Evolutionary conservation across 2,329 filamentous ascomycete genomes (phyloP).

Genomic region (Apiospora arundinis): DNA sequence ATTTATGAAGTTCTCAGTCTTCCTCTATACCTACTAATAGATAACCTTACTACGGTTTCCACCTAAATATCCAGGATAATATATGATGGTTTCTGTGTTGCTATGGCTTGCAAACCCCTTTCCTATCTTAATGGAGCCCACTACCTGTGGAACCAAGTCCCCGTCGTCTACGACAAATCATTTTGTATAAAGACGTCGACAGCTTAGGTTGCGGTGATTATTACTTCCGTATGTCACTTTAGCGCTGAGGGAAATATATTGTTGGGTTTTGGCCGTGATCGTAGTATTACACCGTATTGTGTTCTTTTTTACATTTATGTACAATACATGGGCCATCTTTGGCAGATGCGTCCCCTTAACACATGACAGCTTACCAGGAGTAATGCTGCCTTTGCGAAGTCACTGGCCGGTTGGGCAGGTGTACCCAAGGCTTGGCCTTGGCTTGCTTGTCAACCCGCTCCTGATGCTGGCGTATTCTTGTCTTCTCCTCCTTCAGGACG

Average conservation of each 20-base stretch:
- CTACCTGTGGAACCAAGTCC: background rate
- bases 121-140: background rate
- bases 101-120: too few relatives aligned
- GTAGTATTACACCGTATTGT: conserved; percentile 8
- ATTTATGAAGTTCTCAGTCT: too few relatives aligned
- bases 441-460: conserved; percentile 79
- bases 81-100: too few relatives aligned
- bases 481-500: conserved; percentile 91
- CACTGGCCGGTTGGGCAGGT: conserved; percentile 85
- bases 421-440: conserved; percentile 82
- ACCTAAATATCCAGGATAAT: too few relatives aligned
- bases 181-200: background rate
- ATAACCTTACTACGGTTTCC: too few relatives aligned
- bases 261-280: background rate
- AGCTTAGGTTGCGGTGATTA: background rate
- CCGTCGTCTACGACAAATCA: background rate
- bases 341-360: background rate
- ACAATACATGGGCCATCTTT: conserved; percentile 16
- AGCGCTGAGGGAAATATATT: background rate
- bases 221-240: background rate
- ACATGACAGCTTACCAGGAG: conserved; percentile 71
- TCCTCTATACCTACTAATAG: too few relatives aligned
- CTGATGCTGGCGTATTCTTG: conserved; percentile 78
- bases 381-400: conserved; percentile 88
- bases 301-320: conserved; percentile 22